Evolutionary conservation across 768 basidiomycete species (phyloP), one percentile per base, ranked within the genome.

Genomic region (Termitomyces sp.): DNA sequence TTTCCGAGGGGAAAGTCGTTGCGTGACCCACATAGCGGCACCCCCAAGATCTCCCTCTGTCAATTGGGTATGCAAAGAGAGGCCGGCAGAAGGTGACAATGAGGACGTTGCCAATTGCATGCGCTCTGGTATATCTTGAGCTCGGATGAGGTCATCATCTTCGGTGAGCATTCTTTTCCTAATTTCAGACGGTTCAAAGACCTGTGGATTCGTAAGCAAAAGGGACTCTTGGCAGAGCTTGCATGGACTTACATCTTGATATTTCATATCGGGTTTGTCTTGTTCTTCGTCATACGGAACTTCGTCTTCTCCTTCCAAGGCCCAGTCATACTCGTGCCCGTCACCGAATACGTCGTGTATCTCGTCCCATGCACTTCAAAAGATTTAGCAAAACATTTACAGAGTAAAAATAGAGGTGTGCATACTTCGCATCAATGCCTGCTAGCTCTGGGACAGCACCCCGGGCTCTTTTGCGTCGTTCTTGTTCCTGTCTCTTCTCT

Each of bases 141-240:
- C 85, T 45, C 95, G 88, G 59, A 99, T 95, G 45, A 92, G 76
- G 65, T 96, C 92, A 70, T 99, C 97, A 57, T 92, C 93, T 61
- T 95, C 93, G 3, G 94, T 96, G 29, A 98, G 77, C 77, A 92
- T 79, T 40, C 91, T 83, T 59, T 87, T 88, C 51, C 85, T 85
- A 67, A 99, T 98, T 75, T 98, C 95, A 11, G 95, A 90, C 0
- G 97, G 97, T 68, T 99, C 97, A 63, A 98, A 99, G 59, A 98
- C 93, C 95, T 98, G 64, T 12, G 31, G 5, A 32, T 21, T 41
- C n/a, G 19, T 43, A 9, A 53, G 42, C 34, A 44, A 34, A 32
- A n/a, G 5, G 17, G 32, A 32, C n/a, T 43, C 17, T 9, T 31
- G 23, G 32, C n/a, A 40, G 65, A 57, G 58, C 32, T 54, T 54